phyloP scores from a whole-genome alignment of 2,329 filamentous ascomycete species.

The Lecanicillium sp. region DNA sequence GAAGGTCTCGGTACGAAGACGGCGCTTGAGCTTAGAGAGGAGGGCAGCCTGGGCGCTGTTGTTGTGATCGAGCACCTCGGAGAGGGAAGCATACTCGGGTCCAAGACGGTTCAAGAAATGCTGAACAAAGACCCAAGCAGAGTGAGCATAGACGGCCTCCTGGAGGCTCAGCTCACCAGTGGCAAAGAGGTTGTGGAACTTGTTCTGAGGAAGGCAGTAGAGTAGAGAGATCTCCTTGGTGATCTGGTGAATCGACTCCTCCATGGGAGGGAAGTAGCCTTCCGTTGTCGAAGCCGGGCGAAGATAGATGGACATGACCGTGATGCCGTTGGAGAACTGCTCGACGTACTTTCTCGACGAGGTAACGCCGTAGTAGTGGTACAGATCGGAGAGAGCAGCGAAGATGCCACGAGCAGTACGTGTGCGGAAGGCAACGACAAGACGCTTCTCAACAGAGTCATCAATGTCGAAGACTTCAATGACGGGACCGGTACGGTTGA shows the following conservation, averaged over 20 bases:
- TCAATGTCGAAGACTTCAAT: conserved; percentile 98
- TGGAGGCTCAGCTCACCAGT: conserved; percentile 82
- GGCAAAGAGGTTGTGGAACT: conserved; percentile 84
- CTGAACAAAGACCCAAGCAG: conserved; percentile 93
- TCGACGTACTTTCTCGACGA: conserved; percentile 96
- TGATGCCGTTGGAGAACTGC: conserved; percentile 98
- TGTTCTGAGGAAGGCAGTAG: conserved; percentile 97
- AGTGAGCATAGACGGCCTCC: conserved; percentile 95
- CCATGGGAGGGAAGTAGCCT: conserved; percentile 64
- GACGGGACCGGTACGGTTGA: conserved; percentile 80
- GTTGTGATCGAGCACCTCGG: conserved; percentile 67
- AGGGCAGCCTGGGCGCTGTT: conserved; percentile 83
- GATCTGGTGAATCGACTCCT: conserved; percentile 95
- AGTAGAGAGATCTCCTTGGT: conserved; percentile 96
- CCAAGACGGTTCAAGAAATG: conserved; percentile 96
- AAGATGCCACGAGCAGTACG: conserved; percentile 89
- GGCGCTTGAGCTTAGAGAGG: conserved; percentile 88
- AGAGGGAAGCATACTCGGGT: conserved; percentile 83
- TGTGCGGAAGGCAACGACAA: conserved; percentile 91
- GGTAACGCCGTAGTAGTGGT: conserved; percentile 97
- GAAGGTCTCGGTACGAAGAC: conserved; percentile 92
- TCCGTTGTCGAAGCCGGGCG: conserved; percentile 57
- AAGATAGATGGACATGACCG: conserved; percentile 92
- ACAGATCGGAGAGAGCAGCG: conserved; percentile 88
- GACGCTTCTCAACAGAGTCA: conserved; percentile 79